phyloP scores from a whole-genome alignment of 495 filamentous ascomycete genomes.

The Pseudomonodictys pantanalensis region DNA sequence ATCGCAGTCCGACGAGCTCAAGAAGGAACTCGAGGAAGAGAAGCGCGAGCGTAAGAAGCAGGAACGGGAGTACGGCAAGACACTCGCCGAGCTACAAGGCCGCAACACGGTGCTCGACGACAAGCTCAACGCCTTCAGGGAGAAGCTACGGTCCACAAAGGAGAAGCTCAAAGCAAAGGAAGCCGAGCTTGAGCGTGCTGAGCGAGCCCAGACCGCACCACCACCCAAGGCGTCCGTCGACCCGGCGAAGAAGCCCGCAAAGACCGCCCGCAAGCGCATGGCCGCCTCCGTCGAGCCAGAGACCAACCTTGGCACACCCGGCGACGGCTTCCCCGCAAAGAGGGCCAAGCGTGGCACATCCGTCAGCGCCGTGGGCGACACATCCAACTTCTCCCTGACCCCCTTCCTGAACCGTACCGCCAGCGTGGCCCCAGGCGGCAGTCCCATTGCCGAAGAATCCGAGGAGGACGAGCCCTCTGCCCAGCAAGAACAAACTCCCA shows the following conservation, averaged over 20 bases:
- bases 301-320: slow-evolving; percentile 64
- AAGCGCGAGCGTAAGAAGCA: slow-evolving; percentile 44
- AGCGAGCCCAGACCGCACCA: slow-evolving; percentile 41
- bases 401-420: slow-evolving; percentile 81
- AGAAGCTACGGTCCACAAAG: slow-evolving; percentile 63
- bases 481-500: slow-evolving; percentile 28
- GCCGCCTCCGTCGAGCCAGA: slow-evolving; percentile 47
- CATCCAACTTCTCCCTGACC: slow-evolving; percentile 88
- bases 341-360: slow-evolving; percentile 44
- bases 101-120: slow-evolving; percentile 60
- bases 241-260: slow-evolving; percentile 29
- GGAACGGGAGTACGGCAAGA: slow-evolving; percentile 40
- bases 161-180: slow-evolving; percentile 65
- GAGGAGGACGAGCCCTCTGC: slow-evolving; percentile 32
- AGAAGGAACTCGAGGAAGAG: slow-evolving; percentile 44
- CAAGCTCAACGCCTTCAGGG: slow-evolving; percentile 63
- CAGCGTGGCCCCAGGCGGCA: slow-evolving; percentile 49
- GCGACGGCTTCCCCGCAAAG: slow-evolving; percentile 51
- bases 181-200: slow-evolving; percentile 46
- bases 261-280: slow-evolving; percentile 49
- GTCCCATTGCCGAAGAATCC: slow-evolving; percentile 37
- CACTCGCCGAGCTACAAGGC: slow-evolving; percentile 49
- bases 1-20: slow-evolving; percentile 36
- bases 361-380: slow-evolving; percentile 62
- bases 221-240: slow-evolving; percentile 4